A percentile compares a stretch with the other conserved stretches of the same genome.
These are phyloP conservation scores for Aspergillus coremiiformis DNA, from an alignment of 495 filamentous ascomycete genomes.

Conservation along the genomic window DNA sequence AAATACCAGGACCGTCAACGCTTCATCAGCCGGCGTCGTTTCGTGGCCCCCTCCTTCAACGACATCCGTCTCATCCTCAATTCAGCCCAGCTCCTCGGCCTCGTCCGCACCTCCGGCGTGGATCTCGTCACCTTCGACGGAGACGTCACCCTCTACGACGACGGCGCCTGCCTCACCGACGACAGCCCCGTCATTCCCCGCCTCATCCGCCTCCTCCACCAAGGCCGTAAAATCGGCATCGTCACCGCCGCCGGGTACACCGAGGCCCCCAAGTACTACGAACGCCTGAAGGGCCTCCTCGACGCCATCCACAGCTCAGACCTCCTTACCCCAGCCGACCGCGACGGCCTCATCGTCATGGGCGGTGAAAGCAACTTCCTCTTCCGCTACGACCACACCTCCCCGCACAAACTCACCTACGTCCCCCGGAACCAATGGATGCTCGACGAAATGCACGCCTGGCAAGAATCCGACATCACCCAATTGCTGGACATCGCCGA, in stretches of 20 bases:
- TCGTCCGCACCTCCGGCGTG: slow-evolving; percentile 54
- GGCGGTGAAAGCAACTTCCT: slow-evolving; percentile 88
- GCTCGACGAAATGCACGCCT: slow-evolving; percentile 78
- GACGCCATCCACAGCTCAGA: slow-evolving; percentile 64
- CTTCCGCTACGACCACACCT: slow-evolving; percentile 56
- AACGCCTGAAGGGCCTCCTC: slow-evolving; percentile 74
- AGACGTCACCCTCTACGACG: slow-evolving; percentile 94
- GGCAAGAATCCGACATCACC: slow-evolving; percentile 71
- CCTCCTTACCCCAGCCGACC: slow-evolving; percentile 52
- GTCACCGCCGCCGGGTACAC: slow-evolving; percentile 97
- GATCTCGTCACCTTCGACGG: slow-evolving; percentile 93
- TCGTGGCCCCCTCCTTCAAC: slow-evolving; percentile 96
- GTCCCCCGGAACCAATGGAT: slow-evolving; percentile 70
- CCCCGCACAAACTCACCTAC: slow-evolving; percentile 37
- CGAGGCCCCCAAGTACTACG: slow-evolving; percentile 74
- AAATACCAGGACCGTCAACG: slow-evolving; percentile 77
- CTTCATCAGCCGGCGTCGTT: slow-evolving; percentile 83
- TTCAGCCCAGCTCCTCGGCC: slow-evolving; percentile 84
- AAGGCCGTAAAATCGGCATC: slow-evolving; percentile 74
- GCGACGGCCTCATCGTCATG: slow-evolving; percentile 77
- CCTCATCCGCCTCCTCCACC: slow-evolving; percentile 57
- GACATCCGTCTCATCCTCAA: slow-evolving; percentile 90
- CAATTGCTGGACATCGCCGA: slow-evolving; percentile 82
- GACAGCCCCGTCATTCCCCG: slow-evolving; percentile 72
- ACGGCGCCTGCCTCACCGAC: slow-evolving; percentile 68